Conservation (phyloP, 257 asterid genomes). For the Gardenia jasminoides region DNA sequence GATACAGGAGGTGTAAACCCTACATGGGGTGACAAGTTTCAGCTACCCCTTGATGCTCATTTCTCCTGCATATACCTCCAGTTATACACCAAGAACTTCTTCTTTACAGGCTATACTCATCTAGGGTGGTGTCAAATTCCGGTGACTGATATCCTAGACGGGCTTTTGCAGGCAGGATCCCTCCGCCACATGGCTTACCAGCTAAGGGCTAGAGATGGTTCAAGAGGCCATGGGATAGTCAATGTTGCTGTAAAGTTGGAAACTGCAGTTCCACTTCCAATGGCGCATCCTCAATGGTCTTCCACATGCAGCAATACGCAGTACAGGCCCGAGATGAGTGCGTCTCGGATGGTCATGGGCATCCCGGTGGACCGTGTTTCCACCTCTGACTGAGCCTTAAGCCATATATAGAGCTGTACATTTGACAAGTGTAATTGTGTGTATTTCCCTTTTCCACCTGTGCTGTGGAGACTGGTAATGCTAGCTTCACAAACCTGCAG, state of each 20-base stretch:
- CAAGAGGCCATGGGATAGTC: slow-evolving; percentile 51
- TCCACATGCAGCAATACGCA: neutral
- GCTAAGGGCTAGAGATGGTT: slow-evolving; percentile 39
- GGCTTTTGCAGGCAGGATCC: slow-evolving; percentile 28
- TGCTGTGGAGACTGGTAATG: too few species aligned
- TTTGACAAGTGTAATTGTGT: too few species aligned
- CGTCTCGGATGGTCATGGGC: slow-evolving; percentile 18
- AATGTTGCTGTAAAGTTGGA: slow-evolving; percentile 41
- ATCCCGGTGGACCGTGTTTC: neutral
- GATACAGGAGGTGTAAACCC: slow-evolving; percentile 37
- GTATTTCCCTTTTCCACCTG: too few species aligned
- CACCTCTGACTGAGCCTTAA: neutral
- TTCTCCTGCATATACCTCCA: slow-evolving; percentile 37
- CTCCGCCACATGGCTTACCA: slow-evolving; percentile 39
- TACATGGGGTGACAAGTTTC: slow-evolving; percentile 47
- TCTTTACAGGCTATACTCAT: slow-evolving; percentile 29
- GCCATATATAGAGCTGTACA: neutral
- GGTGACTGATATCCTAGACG: slow-evolving; percentile 31
- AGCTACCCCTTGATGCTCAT: slow-evolving; percentile 24
- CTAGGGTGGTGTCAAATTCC: slow-evolving; percentile 58
- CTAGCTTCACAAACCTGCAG: too few species aligned
- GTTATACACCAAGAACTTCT: slow-evolving; percentile 33
- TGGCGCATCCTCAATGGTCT: slow-evolving; percentile 8
- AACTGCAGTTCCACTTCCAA: slow-evolving; percentile 12
- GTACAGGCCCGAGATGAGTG: slow-evolving; percentile 8